Conservation (phyloP, 2,329 filamentous ascomycete species). For the Stachybotrys elegans region DNA sequence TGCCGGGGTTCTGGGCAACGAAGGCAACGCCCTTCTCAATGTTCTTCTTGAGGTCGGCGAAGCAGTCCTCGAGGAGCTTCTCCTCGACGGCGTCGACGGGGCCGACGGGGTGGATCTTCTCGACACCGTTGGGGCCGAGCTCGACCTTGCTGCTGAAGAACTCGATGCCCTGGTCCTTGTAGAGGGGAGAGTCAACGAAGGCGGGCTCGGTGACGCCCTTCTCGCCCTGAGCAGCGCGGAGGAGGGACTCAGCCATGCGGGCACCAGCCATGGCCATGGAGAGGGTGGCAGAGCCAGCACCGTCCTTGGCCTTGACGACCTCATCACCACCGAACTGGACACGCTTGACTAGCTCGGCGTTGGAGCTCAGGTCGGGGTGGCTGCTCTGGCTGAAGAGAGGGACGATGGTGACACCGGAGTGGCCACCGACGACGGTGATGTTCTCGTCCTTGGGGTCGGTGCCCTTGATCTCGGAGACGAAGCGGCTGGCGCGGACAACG, state of each 20-base stretch:
- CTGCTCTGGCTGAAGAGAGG: slow-evolving; percentile 93
- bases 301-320: slow-evolving; percentile 98
- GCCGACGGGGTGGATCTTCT: slow-evolving; percentile 88
- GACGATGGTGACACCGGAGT: slow-evolving; percentile 97
- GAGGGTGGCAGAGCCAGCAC: slow-evolving; percentile 91
- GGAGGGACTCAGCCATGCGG: slow-evolving; percentile 80
- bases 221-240: slow-evolving; percentile 89
- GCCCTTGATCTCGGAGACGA: slow-evolving; percentile 90
- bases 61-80: slow-evolving; percentile 80
- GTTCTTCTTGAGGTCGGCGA: slow-evolving; percentile 87
- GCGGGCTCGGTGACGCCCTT: slow-evolving; percentile 94
- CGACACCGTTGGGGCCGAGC: slow-evolving; percentile 92
- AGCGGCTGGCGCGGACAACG: slow-evolving; percentile 94
- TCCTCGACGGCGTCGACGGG: slow-evolving; percentile 80
- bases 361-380: slow-evolving; percentile 76
- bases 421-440: slow-evolving; percentile 93
- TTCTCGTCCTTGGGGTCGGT: slow-evolving; percentile 89
- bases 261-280: slow-evolving; percentile 97
- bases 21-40: slow-evolving; percentile 80
- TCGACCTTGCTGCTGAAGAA: slow-evolving; percentile 97
- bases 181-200: slow-evolving; percentile 94
- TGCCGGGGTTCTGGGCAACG: slow-evolving; percentile 53
- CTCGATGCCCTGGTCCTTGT: slow-evolving; percentile 96
- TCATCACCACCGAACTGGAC: slow-evolving; percentile 99
- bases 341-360: slow-evolving; percentile 79